Evolutionary conservation across 2,329 filamentous ascomycete genomes (phyloP).

Genomic region (Hortaea werneckii): DNA sequence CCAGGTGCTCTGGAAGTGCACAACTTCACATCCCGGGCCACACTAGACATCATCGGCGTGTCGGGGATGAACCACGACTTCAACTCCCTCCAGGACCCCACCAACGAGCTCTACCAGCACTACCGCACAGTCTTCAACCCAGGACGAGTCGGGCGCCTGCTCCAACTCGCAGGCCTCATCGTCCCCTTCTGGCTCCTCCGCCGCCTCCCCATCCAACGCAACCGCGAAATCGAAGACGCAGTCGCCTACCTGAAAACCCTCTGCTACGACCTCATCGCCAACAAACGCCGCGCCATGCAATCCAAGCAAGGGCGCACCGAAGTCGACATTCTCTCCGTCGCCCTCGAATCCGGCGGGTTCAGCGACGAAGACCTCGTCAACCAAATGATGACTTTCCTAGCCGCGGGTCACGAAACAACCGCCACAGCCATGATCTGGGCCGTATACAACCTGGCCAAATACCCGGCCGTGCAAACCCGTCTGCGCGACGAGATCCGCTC

Average conservation of each 20-base stretch:
- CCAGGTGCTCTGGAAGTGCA: conserved; percentile 34
- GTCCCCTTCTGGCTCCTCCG: conserved; percentile 53
- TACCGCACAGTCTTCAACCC: conserved; percentile 43
- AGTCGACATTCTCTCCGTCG: conserved; percentile 70
- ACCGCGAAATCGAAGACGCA: conserved; percentile 51
- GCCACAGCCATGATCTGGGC: conserved; percentile 44
- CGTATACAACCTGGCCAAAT: conserved; percentile 41
- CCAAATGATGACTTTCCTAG: conserved; percentile 84
- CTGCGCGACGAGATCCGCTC: conserved; percentile 43
- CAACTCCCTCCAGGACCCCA: conserved; percentile 38
- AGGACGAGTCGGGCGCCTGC: conserved; percentile 44
- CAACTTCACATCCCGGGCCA: conserved; percentile 41
- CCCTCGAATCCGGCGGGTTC: conserved; percentile 65
- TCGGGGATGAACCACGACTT: conserved; percentile 50
- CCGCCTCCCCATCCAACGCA: conserved; percentile 59
- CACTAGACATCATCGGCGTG: conserved; percentile 49
- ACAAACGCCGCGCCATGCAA: conserved; percentile 53
- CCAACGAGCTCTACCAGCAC: conserved; percentile 43
- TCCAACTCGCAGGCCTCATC: conserved; percentile 37
- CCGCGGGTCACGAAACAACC: conserved; percentile 54
- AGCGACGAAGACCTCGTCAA: conserved; percentile 71
- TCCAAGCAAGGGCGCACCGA: conserved; percentile 34
- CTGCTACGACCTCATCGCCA: conserved; percentile 57
- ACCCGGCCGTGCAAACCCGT: conserved; percentile 39
- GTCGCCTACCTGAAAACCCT: conserved; percentile 51